A percentile compares a stretch with the other conserved stretches of the same genome.
Evolutionary conservation across 2,329 filamentous ascomycete genomes (phyloP).

Genomic region (Pseudocercospora fuligena): DNA sequence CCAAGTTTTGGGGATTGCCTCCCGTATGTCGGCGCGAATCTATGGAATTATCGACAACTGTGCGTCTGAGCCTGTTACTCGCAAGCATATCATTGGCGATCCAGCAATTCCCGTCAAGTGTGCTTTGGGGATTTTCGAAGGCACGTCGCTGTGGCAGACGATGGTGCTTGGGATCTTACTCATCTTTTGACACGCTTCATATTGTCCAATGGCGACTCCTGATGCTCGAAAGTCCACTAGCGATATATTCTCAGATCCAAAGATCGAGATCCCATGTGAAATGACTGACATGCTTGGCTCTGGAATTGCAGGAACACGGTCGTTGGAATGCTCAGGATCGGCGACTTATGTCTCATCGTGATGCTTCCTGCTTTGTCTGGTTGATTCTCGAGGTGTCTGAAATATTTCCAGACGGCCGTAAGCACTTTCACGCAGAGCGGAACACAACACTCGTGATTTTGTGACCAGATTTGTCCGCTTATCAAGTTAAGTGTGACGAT

Average conservation of each 20-base stretch:
- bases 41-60: not conserved
- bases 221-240: too few species aligned
- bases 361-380: not conserved
- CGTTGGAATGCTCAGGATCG: not conserved
- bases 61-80: not conserved
- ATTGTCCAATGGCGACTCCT: too few species aligned
- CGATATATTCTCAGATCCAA: not conserved
- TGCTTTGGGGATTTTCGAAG: not conserved
- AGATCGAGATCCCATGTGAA: not conserved
- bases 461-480: not conserved
- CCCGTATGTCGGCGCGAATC: too few species aligned
- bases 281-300: not conserved
- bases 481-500: not conserved
- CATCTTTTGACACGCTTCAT: too few species aligned
- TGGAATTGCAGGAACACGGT: not conserved
- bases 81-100: not conserved
- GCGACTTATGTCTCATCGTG: not conserved
- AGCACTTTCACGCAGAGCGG: not conserved
- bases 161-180: not conserved
- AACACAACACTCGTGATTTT: not conserved
- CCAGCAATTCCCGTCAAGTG: not conserved
- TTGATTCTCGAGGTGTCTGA: not conserved
- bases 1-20: too few species aligned
- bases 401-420: not conserved
- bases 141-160: not conserved